Conservation (phyloP, 2,329 filamentous ascomycete species). For the Neodidymelliopsis sp. region DNA sequence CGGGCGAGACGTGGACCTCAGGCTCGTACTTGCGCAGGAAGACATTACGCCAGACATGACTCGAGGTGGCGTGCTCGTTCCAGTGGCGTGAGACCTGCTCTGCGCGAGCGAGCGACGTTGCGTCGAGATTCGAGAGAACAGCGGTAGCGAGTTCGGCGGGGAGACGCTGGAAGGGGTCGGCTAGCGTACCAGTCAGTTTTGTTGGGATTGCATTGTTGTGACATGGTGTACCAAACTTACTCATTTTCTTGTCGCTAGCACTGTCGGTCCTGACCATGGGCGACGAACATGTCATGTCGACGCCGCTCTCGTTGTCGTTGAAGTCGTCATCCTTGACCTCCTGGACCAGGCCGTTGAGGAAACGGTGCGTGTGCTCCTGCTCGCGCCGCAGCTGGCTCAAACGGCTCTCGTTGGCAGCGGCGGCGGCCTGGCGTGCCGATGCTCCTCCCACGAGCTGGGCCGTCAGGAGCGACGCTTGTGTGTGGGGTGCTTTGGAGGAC, state of each 20-base stretch:
- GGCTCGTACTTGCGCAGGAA: conserved; percentile 64
- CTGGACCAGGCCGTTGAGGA: conserved; percentile 37
- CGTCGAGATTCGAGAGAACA: conserved; percentile 67
- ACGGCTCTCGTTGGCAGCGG: conserved; percentile 46
- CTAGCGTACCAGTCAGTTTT: conserved; percentile 22
- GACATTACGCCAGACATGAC: conserved; percentile 68
- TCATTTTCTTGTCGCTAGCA: conserved; percentile 44
- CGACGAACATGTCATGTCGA: conserved; percentile 48
- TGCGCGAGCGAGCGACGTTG: conserved; percentile 61
- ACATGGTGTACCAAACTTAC: conserved; percentile 29
- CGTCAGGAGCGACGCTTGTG: conserved; percentile 12
- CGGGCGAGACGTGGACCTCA: conserved; percentile 54
- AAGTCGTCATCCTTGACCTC: conserved; percentile 36
- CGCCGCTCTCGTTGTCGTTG: conserved; percentile 49
- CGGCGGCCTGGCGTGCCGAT: conserved; percentile 46
- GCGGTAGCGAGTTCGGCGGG: conserved; percentile 67
- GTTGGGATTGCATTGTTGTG: neutral
- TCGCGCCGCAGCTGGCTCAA: conserved; percentile 38
- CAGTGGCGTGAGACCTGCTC: conserved; percentile 66
- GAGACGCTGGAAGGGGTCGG: conserved; percentile 63
- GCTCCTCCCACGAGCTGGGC: conserved; percentile 32
- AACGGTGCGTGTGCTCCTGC: conserved; percentile 44
- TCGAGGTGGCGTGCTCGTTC: conserved; percentile 62
- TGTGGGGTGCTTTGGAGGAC: conserved; percentile 12
- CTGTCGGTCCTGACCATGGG: conserved; percentile 44